Base-by-base conservation (phyloP, 116 monocot genomes). In the Cymodocea nodosa region DNA sequence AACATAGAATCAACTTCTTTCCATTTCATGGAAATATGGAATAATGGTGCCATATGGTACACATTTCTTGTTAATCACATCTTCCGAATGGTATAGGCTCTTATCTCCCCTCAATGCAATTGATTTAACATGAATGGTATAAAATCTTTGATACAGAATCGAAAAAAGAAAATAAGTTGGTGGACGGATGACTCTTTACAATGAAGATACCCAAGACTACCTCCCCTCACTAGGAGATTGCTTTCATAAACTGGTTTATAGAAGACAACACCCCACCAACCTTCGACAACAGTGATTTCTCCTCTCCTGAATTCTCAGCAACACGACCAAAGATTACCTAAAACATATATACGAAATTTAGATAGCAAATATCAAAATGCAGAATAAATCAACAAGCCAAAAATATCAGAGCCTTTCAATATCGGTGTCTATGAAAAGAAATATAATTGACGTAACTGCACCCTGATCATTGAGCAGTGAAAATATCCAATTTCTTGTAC, bases 181-280 rank as follows among this genome's bases (percentile, higher is more conserved):
- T 18, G 37, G 4, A 60, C 34, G 14, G 15, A 62, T 62, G 40
- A n/a, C 37, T 35, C 62, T 62, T 18, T 37, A 39, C 37, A 18
- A 37, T 39, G 44, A n/a, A 18, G 37, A 39, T 62, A 15, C 35
- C 60, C 15, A 35, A 17, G 35, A 35, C 35, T 14, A 37, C 60
- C 16, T 60, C 35, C 60, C 16, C 36, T 77, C 77, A 85, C 70
- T 79, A 83, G 56, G 87, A 86, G 58, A 89, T 86, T 44, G 76
- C 74, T 75, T 75, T 94, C 86, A 94, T 89, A 64, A 94, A 87
- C 54, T 71, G 59, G n/a, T 79, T 84, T 48, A 87, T 25, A 9
- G 86, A 86, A 68, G 63, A 70, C 52, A 94, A 73, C 35, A 87
- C 65, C 63, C 84, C 73, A 63, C 80, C 73, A 10, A 84, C 94